Evolutionary conservation across 202 grass and related monocot genomes (phyloP).

Genomic region (Schoenoplectus tabernaemontani): DNA sequence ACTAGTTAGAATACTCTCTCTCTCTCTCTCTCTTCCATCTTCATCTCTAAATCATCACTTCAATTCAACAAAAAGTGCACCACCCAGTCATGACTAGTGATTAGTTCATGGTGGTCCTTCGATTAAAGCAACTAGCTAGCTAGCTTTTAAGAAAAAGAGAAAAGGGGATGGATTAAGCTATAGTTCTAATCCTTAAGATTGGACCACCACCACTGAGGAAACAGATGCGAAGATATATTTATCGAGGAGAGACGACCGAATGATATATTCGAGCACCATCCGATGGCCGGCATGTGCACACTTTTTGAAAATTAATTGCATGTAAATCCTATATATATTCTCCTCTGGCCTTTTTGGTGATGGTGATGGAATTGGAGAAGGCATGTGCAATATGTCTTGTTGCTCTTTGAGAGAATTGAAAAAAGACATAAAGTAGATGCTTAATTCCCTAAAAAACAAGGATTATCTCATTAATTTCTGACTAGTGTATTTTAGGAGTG

Average conservation of each 20-base stretch:
- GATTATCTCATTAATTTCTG: neutral
- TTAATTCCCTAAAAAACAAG: neutral
- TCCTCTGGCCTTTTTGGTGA: neutral
- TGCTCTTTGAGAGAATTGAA: neutral
- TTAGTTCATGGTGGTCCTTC: conserved; percentile 22
- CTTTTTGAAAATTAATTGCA: neutral
- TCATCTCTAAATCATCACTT: neutral
- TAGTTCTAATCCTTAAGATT: conserved; percentile 2
- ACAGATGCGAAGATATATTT: neutral
- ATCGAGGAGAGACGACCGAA: neutral
- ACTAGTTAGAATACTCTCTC: neutral
- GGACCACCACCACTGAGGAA: conserved; percentile 8
- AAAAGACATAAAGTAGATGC: neutral
- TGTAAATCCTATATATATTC: neutral
- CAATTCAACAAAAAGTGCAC: conserved; percentile 30
- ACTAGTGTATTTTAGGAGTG: neutral
- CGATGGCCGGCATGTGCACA: neutral
- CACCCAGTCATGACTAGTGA: conserved; percentile 2
- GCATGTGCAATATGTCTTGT: neutral
- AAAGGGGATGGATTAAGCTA: conserved; percentile 4
- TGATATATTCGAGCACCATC: neutral
- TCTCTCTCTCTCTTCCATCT: neutral
- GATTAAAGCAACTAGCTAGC: no score
- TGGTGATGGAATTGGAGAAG: neutral
- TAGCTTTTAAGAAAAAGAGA: conserved; percentile 14